phyloP scores from a whole-genome alignment of 768 basidiomycete genomes.

The Dentipellis fragilis region DNA sequence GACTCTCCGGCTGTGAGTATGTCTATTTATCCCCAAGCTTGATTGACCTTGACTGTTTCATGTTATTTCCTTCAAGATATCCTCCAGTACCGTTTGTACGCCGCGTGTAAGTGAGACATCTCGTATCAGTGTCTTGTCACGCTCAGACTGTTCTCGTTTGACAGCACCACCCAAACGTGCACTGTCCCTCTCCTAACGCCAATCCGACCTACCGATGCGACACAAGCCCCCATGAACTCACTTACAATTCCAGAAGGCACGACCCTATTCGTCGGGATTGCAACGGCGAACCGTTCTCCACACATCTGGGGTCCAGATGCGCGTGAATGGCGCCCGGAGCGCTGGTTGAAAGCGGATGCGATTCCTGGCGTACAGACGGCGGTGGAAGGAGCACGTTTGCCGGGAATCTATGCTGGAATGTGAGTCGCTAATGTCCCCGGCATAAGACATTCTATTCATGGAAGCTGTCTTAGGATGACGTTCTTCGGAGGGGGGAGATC shows the following conservation, averaged over 20 bases:
- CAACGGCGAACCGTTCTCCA: slow-evolving; percentile 2
- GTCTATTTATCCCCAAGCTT: neutral
- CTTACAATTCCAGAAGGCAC: neutral
- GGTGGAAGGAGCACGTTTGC: slow-evolving; percentile 1
- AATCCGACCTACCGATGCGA: neutral
- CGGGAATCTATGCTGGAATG: slow-evolving; percentile 5
- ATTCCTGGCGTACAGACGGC: neutral
- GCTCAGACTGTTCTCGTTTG: neutral
- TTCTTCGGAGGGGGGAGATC: slow-evolving; percentile 10
- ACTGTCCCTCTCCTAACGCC: neutral
- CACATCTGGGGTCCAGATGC: slow-evolving; percentile 12
- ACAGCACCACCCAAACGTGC: neutral
- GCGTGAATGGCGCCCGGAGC: slow-evolving; percentile 12
- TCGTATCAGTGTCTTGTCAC: neutral
- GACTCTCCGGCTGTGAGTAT: slow-evolving; percentile 17
- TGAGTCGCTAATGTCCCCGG: neutral
- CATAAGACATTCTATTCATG: neutral
- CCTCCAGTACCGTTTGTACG: neutral
- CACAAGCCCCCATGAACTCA: neutral
- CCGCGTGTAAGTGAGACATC: neutral
- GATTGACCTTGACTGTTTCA: neutral
- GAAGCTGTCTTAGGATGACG: slow-evolving; percentile 2
- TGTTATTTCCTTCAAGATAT: neutral
- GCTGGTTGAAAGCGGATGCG: slow-evolving; percentile 5
- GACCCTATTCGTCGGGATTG: slow-evolving; percentile 4